These are phyloP conservation scores for Aleurites moluccanus DNA, from an alignment of 441 rosid species.

Conservation along the genomic window DNA sequence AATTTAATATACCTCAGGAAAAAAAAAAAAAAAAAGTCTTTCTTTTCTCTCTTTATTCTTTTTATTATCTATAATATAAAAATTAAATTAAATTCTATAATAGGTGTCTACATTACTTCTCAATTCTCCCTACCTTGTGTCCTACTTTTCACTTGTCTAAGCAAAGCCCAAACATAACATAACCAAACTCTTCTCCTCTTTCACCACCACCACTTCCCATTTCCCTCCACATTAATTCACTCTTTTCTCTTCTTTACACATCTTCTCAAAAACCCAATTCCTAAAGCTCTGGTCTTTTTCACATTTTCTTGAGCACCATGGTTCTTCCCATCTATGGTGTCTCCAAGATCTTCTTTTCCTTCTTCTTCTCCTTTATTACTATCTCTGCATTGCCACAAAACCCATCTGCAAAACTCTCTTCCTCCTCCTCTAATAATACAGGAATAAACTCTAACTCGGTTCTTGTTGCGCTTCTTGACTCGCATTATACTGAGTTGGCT, in stretches of 20 bases:
- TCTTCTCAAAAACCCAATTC: too few relatives aligned
- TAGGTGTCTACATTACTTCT: constrained; percentile 6
- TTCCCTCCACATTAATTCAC: constrained; percentile 1
- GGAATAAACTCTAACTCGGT: constrained; percentile 83
- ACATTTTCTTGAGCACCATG: constrained; percentile 48
- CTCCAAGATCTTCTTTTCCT: constrained; percentile 26
- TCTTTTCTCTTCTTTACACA: background rate
- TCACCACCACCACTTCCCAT: background rate
- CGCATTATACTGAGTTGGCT: constrained; percentile 86
- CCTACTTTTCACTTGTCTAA: constrained; percentile 19
- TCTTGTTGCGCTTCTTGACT: constrained; percentile 87
- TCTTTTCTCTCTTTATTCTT: background rate
- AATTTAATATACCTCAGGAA: background rate
- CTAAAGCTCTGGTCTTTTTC: background rate
- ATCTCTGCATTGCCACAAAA: constrained; percentile 47
- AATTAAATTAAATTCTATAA: background rate
- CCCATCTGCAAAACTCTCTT: constrained; percentile 33
- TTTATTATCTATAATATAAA: background rate
- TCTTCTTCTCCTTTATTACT: constrained; percentile 19
- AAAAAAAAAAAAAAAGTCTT: background rate
- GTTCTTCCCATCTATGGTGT: constrained; percentile 45
- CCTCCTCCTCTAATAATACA: constrained; percentile 35
- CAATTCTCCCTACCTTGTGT: background rate
- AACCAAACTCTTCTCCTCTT: background rate
- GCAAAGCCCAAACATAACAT: constrained; percentile 7